Evolutionary conservation across 805 yeast species (phyloP), one percentile per base, ranked within the genome.

Genomic region (Hanseniaspora meyeri): DNA sequence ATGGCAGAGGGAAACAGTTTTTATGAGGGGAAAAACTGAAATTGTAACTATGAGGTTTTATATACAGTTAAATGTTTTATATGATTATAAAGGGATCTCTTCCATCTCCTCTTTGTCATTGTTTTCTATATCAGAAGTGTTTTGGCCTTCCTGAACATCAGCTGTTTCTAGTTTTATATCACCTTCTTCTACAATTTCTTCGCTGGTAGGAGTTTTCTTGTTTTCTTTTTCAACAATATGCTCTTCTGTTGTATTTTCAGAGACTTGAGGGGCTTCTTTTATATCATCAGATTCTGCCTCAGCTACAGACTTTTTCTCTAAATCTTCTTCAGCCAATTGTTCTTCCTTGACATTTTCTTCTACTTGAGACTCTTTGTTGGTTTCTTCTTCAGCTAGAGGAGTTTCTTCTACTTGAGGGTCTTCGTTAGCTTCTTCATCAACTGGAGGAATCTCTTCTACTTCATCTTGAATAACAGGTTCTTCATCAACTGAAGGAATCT

Each of bases 41-140:
- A 36, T 36, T 14, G 37, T 20, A 38, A 38, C 4, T 5, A 16
- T 38, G 19, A 38, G 20, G 39, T 37, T 32, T 20, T 49, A 43
- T 43, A 50, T 17, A 49, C 51, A 37, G 45, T 42, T 42, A 34
- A 49, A 36, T 27, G 37, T 36, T 42, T 51, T 40, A 48, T 36
- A 38, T 19, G 42, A 27, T 27, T 49, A 49, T 38, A 49, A 29
- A 1, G 52, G 45, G 27, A 49, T 39, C 11, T 49, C 64, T 59
- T 67, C 69, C 56, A 67, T 62, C 47, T 65, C 68, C 37, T 64
- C 24, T 45, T 45, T 20, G 3, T 29, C 36, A 24, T 27, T n/a
- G 10, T 45, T 27, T 5, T 29, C 37, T 48, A n/a, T n/a, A n/a
- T n/a, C n/a, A n/a, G n/a, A n/a, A n/a, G n/a, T n/a, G n/a, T n/a